Evolutionary conservation across 2,329 filamentous ascomycete species (phyloP), one percentile per base, ranked within the genome.

Genomic region (Tolypocladium amazonense): DNA sequence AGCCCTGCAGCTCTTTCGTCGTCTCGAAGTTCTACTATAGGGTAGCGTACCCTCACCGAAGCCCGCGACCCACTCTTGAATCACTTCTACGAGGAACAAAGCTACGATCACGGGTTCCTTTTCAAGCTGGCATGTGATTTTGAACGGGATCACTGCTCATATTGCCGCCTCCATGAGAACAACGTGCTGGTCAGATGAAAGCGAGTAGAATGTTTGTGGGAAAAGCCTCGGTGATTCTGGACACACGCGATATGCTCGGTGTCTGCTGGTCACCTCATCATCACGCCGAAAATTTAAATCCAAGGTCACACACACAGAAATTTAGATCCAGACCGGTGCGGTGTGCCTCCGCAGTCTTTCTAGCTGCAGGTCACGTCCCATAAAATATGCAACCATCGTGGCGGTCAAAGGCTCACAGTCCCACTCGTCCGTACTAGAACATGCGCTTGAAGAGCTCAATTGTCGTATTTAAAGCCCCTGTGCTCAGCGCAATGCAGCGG

Each of bases 281-380:
- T 53, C 50, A 20, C 33, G 27, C 18, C 30, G 15, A 35, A 35
- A 35, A 4, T 23, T 35, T 18, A 56, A 6, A 6, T 20, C 33
- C 7, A 35, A n/a, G 12, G 37, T 35, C 55, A 20, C 55, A 30
- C 54, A 20, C 55, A 30, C 54, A 18, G 37, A 43, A n/a, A 3
- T 33, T 30, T 7, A 33, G 14, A 12, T 47, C 14, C 33, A 39
- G 18, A 39, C 14, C 53, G 54, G 39, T 56, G 25, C 55, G 18
- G 35, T n/a, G 39, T 45, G 38, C 37, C 54, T 20, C 14, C 11
- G 55, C 25, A n/a, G 15, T n/a, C 14, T 56, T 33, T 43, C 61
- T 69, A 68, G 68, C 63, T 66, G 67, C 68, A 69, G 66, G 60
- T 30, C 53, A 56, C 38, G 67, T 69, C 61, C 67, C 67, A 69